These are phyloP conservation scores for Aspergillus ruber DNA, from an alignment of 2,329 filamentous ascomycete genomes.

Conservation along the genomic window DNA sequence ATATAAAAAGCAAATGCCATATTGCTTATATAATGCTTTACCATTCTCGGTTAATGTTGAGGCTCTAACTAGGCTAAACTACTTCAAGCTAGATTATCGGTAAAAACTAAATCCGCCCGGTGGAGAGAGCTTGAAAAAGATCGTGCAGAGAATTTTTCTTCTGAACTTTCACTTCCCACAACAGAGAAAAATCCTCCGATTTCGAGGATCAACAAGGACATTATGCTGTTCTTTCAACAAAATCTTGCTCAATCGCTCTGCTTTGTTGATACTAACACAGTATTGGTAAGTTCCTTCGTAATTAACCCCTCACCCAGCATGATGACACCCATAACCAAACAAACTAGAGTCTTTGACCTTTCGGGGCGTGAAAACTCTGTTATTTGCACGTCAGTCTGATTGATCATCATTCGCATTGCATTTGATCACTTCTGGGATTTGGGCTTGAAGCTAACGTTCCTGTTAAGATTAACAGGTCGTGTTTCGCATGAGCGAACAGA, in stretches of 20 bases:
- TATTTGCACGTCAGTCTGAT: slow-evolving; percentile 92
- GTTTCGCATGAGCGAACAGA: background rate
- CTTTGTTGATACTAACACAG: background rate
- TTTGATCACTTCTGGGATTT: slow-evolving; percentile 9
- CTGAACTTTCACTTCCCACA: slow-evolving; percentile 13
- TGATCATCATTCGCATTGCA: slow-evolving; percentile 15
- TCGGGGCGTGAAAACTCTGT: slow-evolving; percentile 67
- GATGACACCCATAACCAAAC: slow-evolving; percentile 75
- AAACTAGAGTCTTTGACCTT: slow-evolving; percentile 97
- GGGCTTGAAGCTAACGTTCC: slow-evolving; percentile 16
- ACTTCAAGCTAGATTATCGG: slow-evolving; percentile 15
- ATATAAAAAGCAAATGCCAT: background rate
- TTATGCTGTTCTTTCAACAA: background rate
- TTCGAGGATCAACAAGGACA: background rate
- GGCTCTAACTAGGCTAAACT: background rate
- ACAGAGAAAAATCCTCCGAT: slow-evolving; percentile 3
- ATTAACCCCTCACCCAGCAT: slow-evolving; percentile 29
- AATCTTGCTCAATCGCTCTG: background rate
- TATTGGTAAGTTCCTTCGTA: slow-evolving; percentile 23
- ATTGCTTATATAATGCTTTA: background rate
- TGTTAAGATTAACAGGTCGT: slow-evolving; percentile 9
- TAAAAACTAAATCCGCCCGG: slow-evolving; percentile 23
- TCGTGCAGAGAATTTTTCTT: slow-evolving; percentile 13
- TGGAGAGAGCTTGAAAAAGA: slow-evolving; percentile 27
- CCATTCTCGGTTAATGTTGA: background rate